Evolutionary conservation across 495 filamentous ascomycete species (phyloP), one percentile per base, ranked within the genome.

Genomic region (Hypoxylon trugodes): DNA sequence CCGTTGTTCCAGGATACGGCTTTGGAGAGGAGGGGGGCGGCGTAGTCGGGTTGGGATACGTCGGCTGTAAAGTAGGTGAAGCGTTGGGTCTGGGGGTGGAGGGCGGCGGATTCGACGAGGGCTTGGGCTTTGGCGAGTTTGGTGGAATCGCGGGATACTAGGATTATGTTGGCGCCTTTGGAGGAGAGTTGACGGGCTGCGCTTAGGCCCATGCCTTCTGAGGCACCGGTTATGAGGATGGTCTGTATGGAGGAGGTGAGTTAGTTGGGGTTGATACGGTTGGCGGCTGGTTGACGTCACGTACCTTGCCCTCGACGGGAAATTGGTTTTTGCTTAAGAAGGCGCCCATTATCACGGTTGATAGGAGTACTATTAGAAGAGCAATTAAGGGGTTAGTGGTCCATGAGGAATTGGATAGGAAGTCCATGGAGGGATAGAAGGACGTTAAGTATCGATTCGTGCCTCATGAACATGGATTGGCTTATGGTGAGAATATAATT

Each of bases 11-110:
- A 98, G n/a, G 82, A 76, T 6, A 85, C 89, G 48, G 88, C 87
- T 71, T 96, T 89, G 8, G 80, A 77, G 35, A 97, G 76, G 2
- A 96, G 76, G 28, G 84, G 80, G 9, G 78, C 76, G 47, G 88
- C 88, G 70, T 92, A 93, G 41, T 81, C 75, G 54, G 85, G 73
- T 59, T 83, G 76, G 19, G 87, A 87, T 30, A 98, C 84, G 77
- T 98, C 96, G 41, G 91, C 93, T 63, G 86, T 87, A 73, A 97
- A 89, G 74, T 84, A 88, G 75, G 87, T 82, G 82, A 98, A 97
- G 41, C 84, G 84, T 73, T 98, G 95, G 24, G 79, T 81, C 15
- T 75, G 62, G 22, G 83, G 80, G 66, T 85, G 79, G 48, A 74
- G 78, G 21, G 90, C 89, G 16, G 83, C 81, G 45, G 82, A 74